Evolutionary conservation across 2,329 filamentous ascomycete species (phyloP), one percentile per base, ranked within the genome.

Genomic region (Fusarium humuli): DNA sequence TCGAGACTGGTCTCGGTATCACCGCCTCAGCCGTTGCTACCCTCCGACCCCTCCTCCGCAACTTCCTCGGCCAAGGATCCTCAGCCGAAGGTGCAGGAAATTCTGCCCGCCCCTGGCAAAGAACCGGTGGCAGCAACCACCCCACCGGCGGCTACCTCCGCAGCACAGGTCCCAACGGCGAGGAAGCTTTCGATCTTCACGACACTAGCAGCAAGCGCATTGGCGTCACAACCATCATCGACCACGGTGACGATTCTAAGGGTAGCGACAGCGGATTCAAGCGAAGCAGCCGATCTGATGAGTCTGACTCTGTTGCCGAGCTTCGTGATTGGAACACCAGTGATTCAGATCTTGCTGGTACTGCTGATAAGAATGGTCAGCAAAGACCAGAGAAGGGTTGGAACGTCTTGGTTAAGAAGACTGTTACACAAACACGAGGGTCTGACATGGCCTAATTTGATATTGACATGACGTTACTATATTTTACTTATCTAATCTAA

Each of bases 1-100:
- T 83, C 40, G 82, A 84, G 67, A 80, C 79, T 7, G 81, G 81
- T 7, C 78, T 83, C 40, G 82, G 79, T 32, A 81, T 84, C 42
- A 79, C 77, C 2, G 80, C 82, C 10, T 77, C 80, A 8, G 78
- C 74, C 1, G 56, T 81, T 3, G 82, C 82, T 8, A 83, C 82
- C 2, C 78, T 83, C 11, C 27, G 62, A 13, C 62, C 62, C 2
- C 62, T 65, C 0, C 53, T 65, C 1, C 62, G 62, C 12, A 65
- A 18, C 27, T 65, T 65, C 23, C 34, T 65, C 13, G 62, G 62
- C 1, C 27, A 59, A 13, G 62, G 62, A 30, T 65, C 62, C 7
- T 65, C 61, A 2, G 61, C 62, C 2, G 53, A 65, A 2, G 62
- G 46, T 7, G 29, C 61, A 18, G 73, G 63, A 13, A 69, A 73